A percentile compares a stretch with the other conserved stretches of the same genome.
These are phyloP conservation scores for Kernera saxatilis DNA, from an alignment of 345 rosid species.

Conservation along the genomic window DNA sequence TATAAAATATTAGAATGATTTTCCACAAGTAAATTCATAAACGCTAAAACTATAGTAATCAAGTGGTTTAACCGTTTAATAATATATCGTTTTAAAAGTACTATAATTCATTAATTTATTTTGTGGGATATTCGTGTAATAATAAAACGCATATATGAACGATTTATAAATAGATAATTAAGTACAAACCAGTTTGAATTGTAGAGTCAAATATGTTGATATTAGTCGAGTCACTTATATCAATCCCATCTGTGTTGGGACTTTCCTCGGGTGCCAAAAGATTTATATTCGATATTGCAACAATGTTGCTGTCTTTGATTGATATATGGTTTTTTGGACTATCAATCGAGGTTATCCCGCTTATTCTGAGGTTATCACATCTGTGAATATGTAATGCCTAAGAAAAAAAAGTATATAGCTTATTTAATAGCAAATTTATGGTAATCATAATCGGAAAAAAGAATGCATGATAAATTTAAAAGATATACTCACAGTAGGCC, in stretches of 20 bases:
- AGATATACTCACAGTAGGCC: constrained; percentile 9
- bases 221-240: background rate
- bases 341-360: constrained; percentile 8
- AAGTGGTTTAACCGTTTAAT: no score
- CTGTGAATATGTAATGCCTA: constrained; percentile 1
- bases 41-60: background rate
- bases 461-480: background rate
- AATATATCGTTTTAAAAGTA: background rate
- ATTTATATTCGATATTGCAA: constrained; percentile 10
- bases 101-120: background rate
- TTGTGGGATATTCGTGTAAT: background rate
- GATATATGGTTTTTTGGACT: constrained; percentile 18
- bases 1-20: no score
- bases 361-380: background rate
- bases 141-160: background rate
- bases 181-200: constrained; percentile 7
- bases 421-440: background rate
- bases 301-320: background rate
- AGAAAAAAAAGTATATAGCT: background rate
- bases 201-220: constrained; percentile 10
- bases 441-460: background rate
- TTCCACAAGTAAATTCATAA: no score
- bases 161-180: background rate
- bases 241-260: constrained; percentile 24
- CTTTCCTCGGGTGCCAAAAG: constrained; percentile 7